Percentiles rank a stretch among this genome's conserved stretches.
phyloP scores from a whole-genome alignment of 768 basidiomycete species.

The Rhodotorula sphaerocarpa region DNA sequence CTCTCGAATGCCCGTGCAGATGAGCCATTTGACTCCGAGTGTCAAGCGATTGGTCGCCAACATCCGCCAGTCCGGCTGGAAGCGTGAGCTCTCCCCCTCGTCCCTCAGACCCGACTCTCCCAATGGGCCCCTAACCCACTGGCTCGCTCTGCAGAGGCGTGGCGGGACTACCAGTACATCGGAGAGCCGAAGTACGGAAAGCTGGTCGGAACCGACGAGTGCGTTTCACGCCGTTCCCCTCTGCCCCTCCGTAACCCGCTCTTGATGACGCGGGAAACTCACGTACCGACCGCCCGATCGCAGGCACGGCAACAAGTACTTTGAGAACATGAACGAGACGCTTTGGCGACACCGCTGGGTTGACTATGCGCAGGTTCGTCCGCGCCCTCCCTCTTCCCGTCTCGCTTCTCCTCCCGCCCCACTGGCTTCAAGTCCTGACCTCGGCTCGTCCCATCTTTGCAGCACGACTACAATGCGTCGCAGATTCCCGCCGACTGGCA shows the following conservation, averaged over 20 bases:
- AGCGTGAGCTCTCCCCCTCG: constrained; percentile 3
- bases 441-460: not conserved
- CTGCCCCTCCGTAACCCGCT: too few species aligned
- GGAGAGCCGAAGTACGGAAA: constrained; percentile 84
- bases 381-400: not conserved
- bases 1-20: too few species aligned
- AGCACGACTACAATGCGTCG: constrained; percentile 70
- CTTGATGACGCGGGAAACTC: too few species aligned
- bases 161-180: constrained; percentile 65
- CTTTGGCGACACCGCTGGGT: constrained; percentile 94
- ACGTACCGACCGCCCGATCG: too few species aligned
- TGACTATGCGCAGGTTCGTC: constrained; percentile 71
- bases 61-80: constrained; percentile 26
- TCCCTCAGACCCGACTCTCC: too few species aligned
- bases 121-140: too few species aligned
- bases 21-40: constrained; percentile 18
- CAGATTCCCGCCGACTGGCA: constrained; percentile 97
- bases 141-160: constrained; percentile 21
- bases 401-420: too few species aligned
- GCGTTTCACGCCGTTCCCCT: constrained; percentile 45
- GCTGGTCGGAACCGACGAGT: constrained; percentile 73
- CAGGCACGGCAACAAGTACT: constrained; percentile 91
- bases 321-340: constrained; percentile 56
- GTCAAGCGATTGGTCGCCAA: constrained; percentile 24
- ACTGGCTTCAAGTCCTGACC: too few species aligned